Conservation (phyloP, 176 grass and related monocot species). For the Tuctoria greenei region DNA sequence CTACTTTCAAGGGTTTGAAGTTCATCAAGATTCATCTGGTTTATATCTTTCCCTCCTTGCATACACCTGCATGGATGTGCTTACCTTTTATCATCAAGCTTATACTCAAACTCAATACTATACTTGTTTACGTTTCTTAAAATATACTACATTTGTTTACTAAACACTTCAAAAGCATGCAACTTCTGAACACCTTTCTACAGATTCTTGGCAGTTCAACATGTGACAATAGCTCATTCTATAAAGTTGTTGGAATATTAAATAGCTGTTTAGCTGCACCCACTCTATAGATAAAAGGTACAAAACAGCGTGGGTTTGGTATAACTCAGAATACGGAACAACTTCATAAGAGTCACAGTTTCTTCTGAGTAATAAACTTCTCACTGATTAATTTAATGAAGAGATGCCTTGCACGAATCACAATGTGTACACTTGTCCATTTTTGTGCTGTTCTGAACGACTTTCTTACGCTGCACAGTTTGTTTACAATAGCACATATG, state of each 20-base stretch:
- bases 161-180: not conserved
- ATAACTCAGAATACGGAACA: not conserved
- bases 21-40: slow-evolving; percentile 66
- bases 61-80: slow-evolving; percentile 54
- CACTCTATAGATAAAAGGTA: not conserved
- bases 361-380: not conserved
- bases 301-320: not conserved
- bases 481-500: not conserved
- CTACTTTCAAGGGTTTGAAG: slow-evolving; percentile 72
- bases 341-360: slow-evolving; percentile 7
- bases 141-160: not conserved
- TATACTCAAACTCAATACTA: not conserved
- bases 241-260: not conserved
- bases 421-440: not conserved
- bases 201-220: not conserved
- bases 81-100: slow-evolving; percentile 4
- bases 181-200: slow-evolving; percentile 13
- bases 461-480: not conserved
- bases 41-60: slow-evolving; percentile 45
- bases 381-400: not conserved
- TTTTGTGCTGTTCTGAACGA: not conserved
- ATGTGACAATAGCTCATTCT: slow-evolving; percentile 1
- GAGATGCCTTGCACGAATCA: not conserved
- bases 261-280: not conserved
- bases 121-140: not conserved